Percentiles rank a stretch among this genome's conserved stretches.
Evolutionary conservation across 495 filamentous ascomycete genomes (phyloP).

Genomic region (Xylaria curta): DNA sequence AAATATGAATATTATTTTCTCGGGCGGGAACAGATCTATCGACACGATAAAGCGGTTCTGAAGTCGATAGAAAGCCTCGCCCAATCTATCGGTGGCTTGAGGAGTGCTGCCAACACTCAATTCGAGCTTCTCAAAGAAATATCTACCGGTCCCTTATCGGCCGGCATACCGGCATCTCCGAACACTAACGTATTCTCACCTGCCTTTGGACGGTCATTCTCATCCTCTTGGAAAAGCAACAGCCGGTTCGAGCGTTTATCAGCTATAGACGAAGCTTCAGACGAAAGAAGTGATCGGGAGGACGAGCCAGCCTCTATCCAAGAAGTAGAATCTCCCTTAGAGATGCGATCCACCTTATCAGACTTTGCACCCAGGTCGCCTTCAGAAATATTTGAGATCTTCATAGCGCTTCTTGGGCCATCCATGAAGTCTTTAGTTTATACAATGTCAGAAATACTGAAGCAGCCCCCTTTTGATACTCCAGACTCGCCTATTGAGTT

Average conservation of each 20-base stretch:
- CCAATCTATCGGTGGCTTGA: constrained; percentile 89
- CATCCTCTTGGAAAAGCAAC: constrained; percentile 40
- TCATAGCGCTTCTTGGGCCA: constrained; percentile 86
- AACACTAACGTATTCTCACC: constrained; percentile 42
- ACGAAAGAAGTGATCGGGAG: constrained; percentile 62
- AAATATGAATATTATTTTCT: constrained; percentile 88
- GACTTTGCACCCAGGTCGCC: constrained; percentile 56
- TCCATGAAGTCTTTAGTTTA: constrained; percentile 95
- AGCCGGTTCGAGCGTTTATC: constrained; percentile 52
- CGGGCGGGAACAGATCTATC: constrained; percentile 83
- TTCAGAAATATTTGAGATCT: constrained; percentile 83
- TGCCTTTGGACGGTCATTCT: constrained; percentile 36
- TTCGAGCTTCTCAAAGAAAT: constrained; percentile 79
- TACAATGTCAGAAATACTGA: constrained; percentile 85
- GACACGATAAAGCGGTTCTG: constrained; percentile 77
- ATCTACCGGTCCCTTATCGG: constrained; percentile 29
- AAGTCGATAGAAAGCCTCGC: constrained; percentile 85
- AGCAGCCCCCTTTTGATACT: constrained; percentile 80
- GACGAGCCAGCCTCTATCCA: constrained; percentile 32
- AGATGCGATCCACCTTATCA: constrained; percentile 27
- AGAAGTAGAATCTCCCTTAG: constrained; percentile 17
- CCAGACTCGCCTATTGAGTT: constrained; percentile 71
- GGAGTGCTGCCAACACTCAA: constrained; percentile 88
- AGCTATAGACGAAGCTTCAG: constrained; percentile 70
- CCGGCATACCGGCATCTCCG: constrained; percentile 38